phyloP scores from a whole-genome alignment of 176 grass and related monocot species.

The Carex myosuroides region DNA sequence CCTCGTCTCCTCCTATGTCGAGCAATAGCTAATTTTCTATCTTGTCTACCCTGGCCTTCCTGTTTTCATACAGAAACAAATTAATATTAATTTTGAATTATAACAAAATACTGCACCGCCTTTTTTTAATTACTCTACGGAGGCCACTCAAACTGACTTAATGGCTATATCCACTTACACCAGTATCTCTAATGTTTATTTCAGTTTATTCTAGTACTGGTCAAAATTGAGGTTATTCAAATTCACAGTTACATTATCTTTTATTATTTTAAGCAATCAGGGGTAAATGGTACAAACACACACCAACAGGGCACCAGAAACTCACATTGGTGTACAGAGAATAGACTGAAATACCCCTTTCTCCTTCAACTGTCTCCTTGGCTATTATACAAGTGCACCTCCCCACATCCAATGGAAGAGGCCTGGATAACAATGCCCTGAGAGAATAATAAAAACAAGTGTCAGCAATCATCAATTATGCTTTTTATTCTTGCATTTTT shows the following conservation, averaged over 20 bases:
- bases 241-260: not conserved
- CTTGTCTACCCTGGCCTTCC: constrained; percentile 85
- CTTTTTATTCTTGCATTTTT: not conserved
- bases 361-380: constrained; percentile 45
- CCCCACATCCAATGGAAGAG: constrained; percentile 77
- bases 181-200: not conserved
- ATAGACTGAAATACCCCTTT: constrained; percentile 59
- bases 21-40: constrained; percentile 85
- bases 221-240: not conserved
- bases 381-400: constrained; percentile 83
- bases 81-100: not conserved
- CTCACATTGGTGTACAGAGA: constrained; percentile 89
- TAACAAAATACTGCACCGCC: not conserved
- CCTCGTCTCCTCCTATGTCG: constrained; percentile 61
- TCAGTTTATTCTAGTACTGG: not conserved
- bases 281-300: not conserved
- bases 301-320: not conserved
- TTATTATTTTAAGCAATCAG: not conserved
- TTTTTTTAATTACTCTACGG: not conserved
- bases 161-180: not conserved
- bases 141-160: not conserved
- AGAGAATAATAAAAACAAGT: not conserved
- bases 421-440: constrained; percentile 75
- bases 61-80: constrained; percentile 19
- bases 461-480: not conserved